Base-by-base conservation (phyloP, 2,329 filamentous ascomycete genomes). In the Arthrobotrys sinensis region DNA sequence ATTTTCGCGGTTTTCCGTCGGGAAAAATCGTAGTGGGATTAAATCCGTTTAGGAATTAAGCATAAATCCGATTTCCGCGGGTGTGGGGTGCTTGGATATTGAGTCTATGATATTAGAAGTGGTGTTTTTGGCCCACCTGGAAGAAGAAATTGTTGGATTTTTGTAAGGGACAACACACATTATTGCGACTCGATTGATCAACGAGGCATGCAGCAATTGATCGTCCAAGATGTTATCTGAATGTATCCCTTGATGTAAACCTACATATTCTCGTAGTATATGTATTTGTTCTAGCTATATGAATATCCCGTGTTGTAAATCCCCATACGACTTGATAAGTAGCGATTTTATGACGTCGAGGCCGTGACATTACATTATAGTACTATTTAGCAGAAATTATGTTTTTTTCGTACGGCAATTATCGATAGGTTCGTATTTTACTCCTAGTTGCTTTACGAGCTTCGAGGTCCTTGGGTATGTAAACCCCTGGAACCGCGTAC, bases 121-220 rank as follows among this genome's bases (percentile, higher is more conserved):
- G 40, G 53, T 62, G 52, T 76, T 62, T 75, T 21, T n/a, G 14
- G 38, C 3, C 40, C 21, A 48, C n/a, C n/a, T n/a, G 38, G 32
- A 43, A 19, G 53, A 19, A 45, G 32, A 43, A 19, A 63, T 24
- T 68, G 70, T 76, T 67, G 70, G 48, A 76, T 67, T 76, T 73
- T 76, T 45, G 52, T 52, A 12, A 38, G 28, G 32, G 14, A 63
- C 70, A 76, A 76, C 70, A 48, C 70, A 66, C 24, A 16, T 38
- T 1, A 16, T 19, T 19, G 21, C 34, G 4, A 28, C 24, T 28
- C 2, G 24, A 28, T 28, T 28, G 24, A 28, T 28, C 24, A 28
- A 28, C 24, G 24, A 28, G 24, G 2, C 24, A 28, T 28, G 4
- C 24, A 28, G 24, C 2, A 28, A 2, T 28, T 28, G 24, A 28